Conservation (phyloP, 1,284 basidiomycete species). For the Termitomyces sp. region DNA sequence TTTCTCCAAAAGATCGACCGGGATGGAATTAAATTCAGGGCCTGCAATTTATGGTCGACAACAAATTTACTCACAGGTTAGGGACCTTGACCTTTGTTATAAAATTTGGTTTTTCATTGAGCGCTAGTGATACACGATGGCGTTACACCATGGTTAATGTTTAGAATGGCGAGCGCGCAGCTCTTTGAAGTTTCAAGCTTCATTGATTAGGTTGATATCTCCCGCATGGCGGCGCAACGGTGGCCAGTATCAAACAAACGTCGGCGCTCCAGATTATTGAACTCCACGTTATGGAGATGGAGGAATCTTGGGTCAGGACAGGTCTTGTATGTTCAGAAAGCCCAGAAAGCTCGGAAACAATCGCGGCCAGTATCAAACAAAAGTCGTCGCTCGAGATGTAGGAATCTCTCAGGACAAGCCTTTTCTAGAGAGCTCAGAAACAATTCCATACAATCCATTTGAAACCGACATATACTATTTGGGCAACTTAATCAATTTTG, state of each 20-base stretch:
- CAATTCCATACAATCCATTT: conserved; percentile 21
- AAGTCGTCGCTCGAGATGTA: conserved; percentile 3
- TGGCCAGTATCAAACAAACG: conserved; percentile 8
- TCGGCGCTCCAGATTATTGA: too few relatives aligned
- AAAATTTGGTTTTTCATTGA: not conserved
- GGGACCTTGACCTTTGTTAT: not conserved
- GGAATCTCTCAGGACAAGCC: conserved; percentile 16
- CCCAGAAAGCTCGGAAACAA: conserved; percentile 20
- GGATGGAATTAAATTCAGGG: conserved; percentile 8
- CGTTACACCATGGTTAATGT: conserved; percentile 4
- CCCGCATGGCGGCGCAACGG: too few relatives aligned
- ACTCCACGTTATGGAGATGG: too few relatives aligned
- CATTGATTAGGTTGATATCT: conserved; percentile 24
- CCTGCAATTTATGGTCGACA: conserved; percentile 21
- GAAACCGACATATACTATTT: conserved; percentile 24
- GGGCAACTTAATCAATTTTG: too few relatives aligned
- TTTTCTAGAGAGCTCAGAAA: conserved; percentile 20
- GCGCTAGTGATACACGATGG: conserved; percentile 11
- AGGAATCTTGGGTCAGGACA: conserved; percentile 16
- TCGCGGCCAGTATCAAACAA: conserved; percentile 12
- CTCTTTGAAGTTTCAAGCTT: conserved; percentile 17
- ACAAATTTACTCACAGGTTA: conserved; percentile 22
- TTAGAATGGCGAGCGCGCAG: conserved; percentile 19
- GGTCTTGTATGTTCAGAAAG: too few relatives aligned
- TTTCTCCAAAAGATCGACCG: not conserved